Evolutionary conservation across 2,329 filamentous ascomycete genomes (phyloP), one percentile per base, ranked within the genome.

Genomic region (Ophiostoma tasmaniense): DNA sequence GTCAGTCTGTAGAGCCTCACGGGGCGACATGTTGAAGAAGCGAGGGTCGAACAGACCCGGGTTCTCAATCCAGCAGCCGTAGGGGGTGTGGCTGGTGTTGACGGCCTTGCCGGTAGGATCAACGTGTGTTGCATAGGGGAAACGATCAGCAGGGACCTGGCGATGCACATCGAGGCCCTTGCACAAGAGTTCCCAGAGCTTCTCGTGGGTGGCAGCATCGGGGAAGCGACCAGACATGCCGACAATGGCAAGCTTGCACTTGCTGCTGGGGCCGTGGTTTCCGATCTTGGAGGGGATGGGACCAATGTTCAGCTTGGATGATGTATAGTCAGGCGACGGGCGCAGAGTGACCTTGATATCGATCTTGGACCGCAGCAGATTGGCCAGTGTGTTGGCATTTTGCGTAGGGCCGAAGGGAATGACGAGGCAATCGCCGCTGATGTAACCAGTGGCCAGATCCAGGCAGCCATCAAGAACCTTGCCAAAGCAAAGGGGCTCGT

Each of bases 1-100:
- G 76, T 94, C 91, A 1, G 90, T 92, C 75, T 93, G 90, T 67
- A 87, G 85, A 35, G 91, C 91, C 67, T 72, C 73, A 94, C 91
- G 70, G 87, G 90, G 76, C 91, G 88, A 79, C 91, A 94, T 93
- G 78, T 92, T 92, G 84, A 94, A 94, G 79, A 94, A 93, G 0
- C 89, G 83, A n/a, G 90, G 88, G 74, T 94, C 91, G 75, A 94
- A 94, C 65, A 90, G 81, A 68, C 90, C 90, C 0, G 90, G 90
- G 71, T 92, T 85, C 71, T 92, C 87, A 73, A 92, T 84, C 80
- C 81, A 93, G 79, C 89, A 91, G 20, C 90, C 90, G 73, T 87
- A 92, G 2, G 88, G 89, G 1, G 90, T 92, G 77, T 91, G 88
- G 68, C 87, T 90, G 70, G 90, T 92, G 80, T 93, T 93, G 77